Evolutionary conservation across 2,329 filamentous ascomycete species (phyloP), one percentile per base, ranked within the genome.

Genomic region (Ophiobolus disseminans): DNA sequence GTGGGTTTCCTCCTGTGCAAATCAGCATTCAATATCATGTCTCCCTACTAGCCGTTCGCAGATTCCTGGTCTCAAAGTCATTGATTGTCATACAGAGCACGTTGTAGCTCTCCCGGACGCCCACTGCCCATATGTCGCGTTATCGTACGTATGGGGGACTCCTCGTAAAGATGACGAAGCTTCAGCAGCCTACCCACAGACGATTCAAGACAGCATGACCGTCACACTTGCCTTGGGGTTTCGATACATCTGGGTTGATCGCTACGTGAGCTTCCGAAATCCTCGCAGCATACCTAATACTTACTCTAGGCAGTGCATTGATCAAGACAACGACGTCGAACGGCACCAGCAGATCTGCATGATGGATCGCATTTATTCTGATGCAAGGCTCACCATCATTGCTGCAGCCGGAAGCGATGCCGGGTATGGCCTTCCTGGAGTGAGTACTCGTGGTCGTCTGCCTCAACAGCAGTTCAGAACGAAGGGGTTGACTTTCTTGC

Each of bases 311-410:
- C 36, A 52, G 37, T 57, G 54, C 25, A 52, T 57, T n/a, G 36
- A 48, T 19, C 54, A 57, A 37, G 16, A 25, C 8, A 41, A 52
- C 30, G 25, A 30, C 9, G n/a, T 5, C 21, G 51, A 51, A 14
- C 40, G 41, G 8, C 41, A 49, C 16, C 7, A 20, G 17, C 54
- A 55, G 30, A 51, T 57, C 7, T 20, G 21, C 6, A 32, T 42
- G 16, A 57, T 57, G 54, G 43, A 46, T 22, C 8, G 35, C 5
- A 38, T 38, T n/a, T n/a, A 56, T 39, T 11, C 36, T 1, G 26
- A 42, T 13, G 50, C 57, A 8, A 21, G 45, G 1, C 13, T 58
- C 10, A 58, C 51, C 2, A 58, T 58, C 22, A 43, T 60, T 14
- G 57, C 46, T 8, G 47, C 55, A 2, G 40, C 39, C 2, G 48